Conservation (phyloP, 208 protist genomes). For the Cochliopodium minus region DNA sequence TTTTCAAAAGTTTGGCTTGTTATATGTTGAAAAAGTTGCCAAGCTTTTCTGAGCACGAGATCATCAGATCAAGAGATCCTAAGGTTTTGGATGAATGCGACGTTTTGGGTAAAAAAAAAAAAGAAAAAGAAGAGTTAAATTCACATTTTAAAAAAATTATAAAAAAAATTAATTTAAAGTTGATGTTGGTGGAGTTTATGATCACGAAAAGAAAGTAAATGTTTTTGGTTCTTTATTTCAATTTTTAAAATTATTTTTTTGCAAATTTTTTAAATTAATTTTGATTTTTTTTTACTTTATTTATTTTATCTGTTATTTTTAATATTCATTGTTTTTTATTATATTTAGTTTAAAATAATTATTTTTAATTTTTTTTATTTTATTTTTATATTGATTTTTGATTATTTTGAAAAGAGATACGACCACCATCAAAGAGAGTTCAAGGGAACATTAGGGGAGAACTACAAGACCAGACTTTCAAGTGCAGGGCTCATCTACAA, state of each 20-base stretch:
- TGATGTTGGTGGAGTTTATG: conserved; percentile 81
- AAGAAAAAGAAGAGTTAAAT: too few relatives aligned
- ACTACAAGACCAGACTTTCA: conserved; percentile 57
- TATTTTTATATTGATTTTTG: background rate
- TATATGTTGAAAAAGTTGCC: too few relatives aligned
- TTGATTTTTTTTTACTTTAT: background rate
- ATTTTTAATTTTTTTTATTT: conserved; percentile 17
- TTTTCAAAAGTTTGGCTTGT: too few relatives aligned
- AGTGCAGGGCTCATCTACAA: conserved; percentile 75
- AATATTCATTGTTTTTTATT: background rate
- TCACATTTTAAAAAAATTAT: too few relatives aligned
- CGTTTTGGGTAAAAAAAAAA: too few relatives aligned
- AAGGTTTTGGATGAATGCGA: conserved; percentile 41
- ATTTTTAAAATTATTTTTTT: too few relatives aligned
- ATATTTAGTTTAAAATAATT: background rate
- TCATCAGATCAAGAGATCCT: conserved; percentile 62
- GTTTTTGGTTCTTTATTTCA: too few relatives aligned
- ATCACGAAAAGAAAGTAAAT: conserved; percentile 34
- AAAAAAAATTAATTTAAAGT: too few relatives aligned
- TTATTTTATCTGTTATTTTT: background rate
- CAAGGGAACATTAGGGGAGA: conserved; percentile 52
- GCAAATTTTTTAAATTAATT: too few relatives aligned
- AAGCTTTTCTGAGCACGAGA: too few relatives aligned
- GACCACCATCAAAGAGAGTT: conserved; percentile 85
- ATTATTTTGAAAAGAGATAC: conserved; percentile 36